Conservation (phyloP, 2,329 filamentous ascomycete species). For the Fusarium lateritium region DNA sequence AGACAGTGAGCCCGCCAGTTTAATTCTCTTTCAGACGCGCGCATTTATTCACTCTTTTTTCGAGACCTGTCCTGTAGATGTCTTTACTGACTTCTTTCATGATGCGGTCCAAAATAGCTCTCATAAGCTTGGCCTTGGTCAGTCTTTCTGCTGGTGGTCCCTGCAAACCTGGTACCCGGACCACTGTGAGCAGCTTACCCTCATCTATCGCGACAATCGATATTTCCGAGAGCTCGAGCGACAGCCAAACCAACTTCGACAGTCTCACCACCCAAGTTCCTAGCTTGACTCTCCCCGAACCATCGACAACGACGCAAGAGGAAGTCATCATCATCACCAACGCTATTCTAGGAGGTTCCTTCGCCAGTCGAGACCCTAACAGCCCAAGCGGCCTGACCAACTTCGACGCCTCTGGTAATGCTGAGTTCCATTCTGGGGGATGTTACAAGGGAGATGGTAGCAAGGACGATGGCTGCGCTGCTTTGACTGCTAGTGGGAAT, state of each 20-base stretch:
- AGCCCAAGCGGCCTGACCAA: not conserved
- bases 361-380: not conserved
- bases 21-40: not conserved
- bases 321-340: constrained; percentile 8
- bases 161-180: not conserved
- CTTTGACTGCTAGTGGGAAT: not conserved
- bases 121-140: not conserved
- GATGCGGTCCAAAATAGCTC: not conserved
- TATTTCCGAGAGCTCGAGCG: not conserved
- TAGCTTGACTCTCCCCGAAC: fast-evolving
- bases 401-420: not conserved
- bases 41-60: not conserved
- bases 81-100: not conserved
- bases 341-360: not conserved
- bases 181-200: fast-evolving
- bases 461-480: constrained; percentile 18
- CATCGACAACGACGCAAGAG: not conserved
- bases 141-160: not conserved
- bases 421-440: not conserved
- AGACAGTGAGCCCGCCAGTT: not conserved
- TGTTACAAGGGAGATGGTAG: constrained; percentile 22
- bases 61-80: not conserved
- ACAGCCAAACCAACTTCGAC: too few relatives aligned
- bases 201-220: not conserved
- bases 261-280: too few relatives aligned